Conservation (phyloP, 495 filamentous ascomycete species). For the Podospora conica region DNA sequence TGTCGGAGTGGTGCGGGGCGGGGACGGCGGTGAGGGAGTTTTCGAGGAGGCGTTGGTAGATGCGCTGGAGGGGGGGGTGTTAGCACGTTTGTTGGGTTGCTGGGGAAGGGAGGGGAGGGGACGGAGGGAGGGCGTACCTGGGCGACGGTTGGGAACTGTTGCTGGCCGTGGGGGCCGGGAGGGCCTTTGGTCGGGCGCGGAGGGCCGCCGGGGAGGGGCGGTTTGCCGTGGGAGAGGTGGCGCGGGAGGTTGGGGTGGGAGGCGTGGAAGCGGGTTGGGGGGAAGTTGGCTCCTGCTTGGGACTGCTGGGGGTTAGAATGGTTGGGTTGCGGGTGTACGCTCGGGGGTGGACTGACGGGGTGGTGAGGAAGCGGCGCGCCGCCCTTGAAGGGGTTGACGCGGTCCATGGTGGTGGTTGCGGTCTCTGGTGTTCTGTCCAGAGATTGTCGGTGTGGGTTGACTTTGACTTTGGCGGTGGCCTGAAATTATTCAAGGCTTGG, state of each 20-base stretch:
- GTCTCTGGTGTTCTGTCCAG: neutral
- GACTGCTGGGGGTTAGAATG: neutral
- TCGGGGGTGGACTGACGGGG: neutral
- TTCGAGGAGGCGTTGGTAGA: neutral
- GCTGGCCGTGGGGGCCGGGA: neutral
- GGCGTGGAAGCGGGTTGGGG: neutral
- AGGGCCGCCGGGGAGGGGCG: neutral
- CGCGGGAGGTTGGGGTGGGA: neutral
- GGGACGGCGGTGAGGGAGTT: neutral
- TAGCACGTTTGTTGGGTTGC: neutral
- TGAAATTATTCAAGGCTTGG: neutral
- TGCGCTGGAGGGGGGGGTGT: neutral
- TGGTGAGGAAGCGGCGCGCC: neutral
- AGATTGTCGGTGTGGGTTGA: neutral
- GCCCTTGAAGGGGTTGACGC: neutral
- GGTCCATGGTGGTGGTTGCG: neutral
- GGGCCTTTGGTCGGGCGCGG: too few relatives aligned
- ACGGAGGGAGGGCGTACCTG: neutral
- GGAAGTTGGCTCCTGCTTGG: neutral
- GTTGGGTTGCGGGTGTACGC: too few relatives aligned
- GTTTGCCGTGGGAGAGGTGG: neutral
- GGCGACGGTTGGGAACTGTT: neutral
- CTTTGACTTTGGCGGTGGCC: neutral
- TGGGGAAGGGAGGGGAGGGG: too few relatives aligned
- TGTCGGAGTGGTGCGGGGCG: neutral